These are phyloP conservation scores for Phascolomyces articulosus DNA, from an alignment of 371 early-diverging fungal genomes.

Conservation along the genomic window DNA sequence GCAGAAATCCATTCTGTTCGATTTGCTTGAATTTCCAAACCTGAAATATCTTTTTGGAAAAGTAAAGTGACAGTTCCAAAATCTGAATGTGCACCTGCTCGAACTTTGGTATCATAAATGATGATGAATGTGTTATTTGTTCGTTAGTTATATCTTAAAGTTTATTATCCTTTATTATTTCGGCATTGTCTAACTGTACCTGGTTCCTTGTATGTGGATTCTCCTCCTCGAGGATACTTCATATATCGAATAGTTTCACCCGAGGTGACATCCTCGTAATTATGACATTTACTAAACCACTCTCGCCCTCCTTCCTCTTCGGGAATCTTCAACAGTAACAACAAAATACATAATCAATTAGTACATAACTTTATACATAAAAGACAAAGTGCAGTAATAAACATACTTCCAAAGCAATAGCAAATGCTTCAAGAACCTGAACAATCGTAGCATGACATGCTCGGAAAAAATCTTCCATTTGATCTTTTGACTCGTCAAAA, in stretches of 20 bases:
- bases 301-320: constrained; percentile 45
- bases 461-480: constrained; percentile 13
- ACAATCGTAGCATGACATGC: constrained; percentile 17
- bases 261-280: constrained; percentile 43
- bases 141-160: too few species aligned
- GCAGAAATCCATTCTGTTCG: constrained; percentile 54
- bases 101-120: background rate
- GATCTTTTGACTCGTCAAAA: constrained; percentile 7
- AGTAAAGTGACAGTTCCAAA: constrained; percentile 68
- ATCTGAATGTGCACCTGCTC: constrained; percentile 46
- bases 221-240: constrained; percentile 46
- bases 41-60: constrained; percentile 61
- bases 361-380: too few species aligned
- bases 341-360: too few species aligned
- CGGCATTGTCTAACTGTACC: too few species aligned
- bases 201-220: constrained; percentile 15
- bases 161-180: too few species aligned
- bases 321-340: too few species aligned
- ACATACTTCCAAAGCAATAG: constrained; percentile 23
- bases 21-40: constrained; percentile 59
- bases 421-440: constrained; percentile 15
- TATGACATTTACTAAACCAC: constrained; percentile 49
- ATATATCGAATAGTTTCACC: constrained; percentile 50
- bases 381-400: too few species aligned
- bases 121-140: background rate